Percentiles rank a stretch among this genome's conserved stretches.
phyloP scores from a whole-genome alignment of 1,284 basidiomycete genomes.

The Ceratobasidium sp. region DNA sequence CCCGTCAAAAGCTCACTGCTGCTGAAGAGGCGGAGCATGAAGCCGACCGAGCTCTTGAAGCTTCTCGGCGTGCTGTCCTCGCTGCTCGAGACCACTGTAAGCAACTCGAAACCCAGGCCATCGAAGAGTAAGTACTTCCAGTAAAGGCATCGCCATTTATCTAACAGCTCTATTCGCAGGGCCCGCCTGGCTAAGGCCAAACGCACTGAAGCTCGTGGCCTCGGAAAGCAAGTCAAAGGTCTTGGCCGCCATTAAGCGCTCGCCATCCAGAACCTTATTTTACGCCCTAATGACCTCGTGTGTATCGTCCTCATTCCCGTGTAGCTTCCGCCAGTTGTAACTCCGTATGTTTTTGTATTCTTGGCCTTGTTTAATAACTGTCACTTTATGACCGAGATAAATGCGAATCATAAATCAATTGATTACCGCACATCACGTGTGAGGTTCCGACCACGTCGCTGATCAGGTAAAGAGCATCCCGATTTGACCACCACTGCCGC shows the following conservation, averaged over 20 bases:
- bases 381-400: constrained; percentile 6
- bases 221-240: constrained; percentile 39
- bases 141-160: background rate
- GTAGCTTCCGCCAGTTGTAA: background rate
- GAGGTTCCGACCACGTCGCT: constrained; percentile 39
- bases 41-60: constrained; percentile 34
- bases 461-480: constrained; percentile 16
- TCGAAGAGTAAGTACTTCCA: constrained; percentile 23
- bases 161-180: constrained; percentile 2
- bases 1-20: constrained; percentile 33
- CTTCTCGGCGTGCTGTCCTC: constrained; percentile 35
- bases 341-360: constrained; percentile 30
- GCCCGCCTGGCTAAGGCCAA: constrained; percentile 37
- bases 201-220: constrained; percentile 38
- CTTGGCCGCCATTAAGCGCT: constrained; percentile 38
- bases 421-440: constrained; percentile 34
- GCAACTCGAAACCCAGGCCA: constrained; percentile 29
- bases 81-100: constrained; percentile 33
- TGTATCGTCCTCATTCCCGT: background rate
- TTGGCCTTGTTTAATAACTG: constrained; percentile 4
- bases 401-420: background rate
- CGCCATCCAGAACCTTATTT: background rate
- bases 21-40: constrained; percentile 35
- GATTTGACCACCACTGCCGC: constrained; percentile 30
- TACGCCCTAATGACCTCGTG: constrained; percentile 24